phyloP scores from a whole-genome alignment of 2,329 filamentous ascomycete genomes.

The Cryphonectria carpinicola region DNA sequence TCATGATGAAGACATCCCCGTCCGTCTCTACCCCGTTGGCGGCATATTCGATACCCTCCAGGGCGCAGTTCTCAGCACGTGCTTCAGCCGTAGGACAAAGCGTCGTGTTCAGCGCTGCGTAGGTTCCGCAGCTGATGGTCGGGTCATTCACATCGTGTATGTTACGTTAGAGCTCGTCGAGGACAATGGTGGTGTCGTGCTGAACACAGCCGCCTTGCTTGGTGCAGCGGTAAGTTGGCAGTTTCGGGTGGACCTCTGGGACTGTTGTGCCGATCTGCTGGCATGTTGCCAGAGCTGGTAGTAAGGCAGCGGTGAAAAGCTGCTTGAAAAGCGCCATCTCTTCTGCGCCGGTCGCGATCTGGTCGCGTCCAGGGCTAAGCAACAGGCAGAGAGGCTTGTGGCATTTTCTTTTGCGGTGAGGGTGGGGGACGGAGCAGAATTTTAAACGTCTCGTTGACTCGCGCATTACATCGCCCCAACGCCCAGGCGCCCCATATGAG shows the following conservation, averaged over 20 bases:
- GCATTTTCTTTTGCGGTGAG: not conserved
- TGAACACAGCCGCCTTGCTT: slow-evolving; percentile 11
- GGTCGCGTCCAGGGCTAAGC: not conserved
- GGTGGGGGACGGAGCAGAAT: not conserved
- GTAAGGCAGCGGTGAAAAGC: not conserved
- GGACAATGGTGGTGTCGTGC: slow-evolving; percentile 12
- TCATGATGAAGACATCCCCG: slow-evolving; percentile 13
- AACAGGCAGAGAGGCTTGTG: not conserved
- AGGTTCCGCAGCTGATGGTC: slow-evolving; percentile 19
- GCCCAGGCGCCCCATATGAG: too few relatives aligned
- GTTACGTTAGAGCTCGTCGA: slow-evolving; percentile 22
- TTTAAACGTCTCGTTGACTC: not conserved
- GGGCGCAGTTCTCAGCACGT: slow-evolving; percentile 17
- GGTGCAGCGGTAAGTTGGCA: slow-evolving; percentile 14
- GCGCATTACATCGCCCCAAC: not conserved
- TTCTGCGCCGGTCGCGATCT: not conserved
- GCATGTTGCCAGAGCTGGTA: slow-evolving; percentile 1
- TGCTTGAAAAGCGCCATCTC: not conserved
- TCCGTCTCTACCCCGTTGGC: slow-evolving; percentile 17
- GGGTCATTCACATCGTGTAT: slow-evolving; percentile 20
- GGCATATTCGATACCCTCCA: slow-evolving; percentile 19
- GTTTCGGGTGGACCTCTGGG: slow-evolving; percentile 16
- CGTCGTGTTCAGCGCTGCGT: slow-evolving; percentile 8
- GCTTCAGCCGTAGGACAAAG: slow-evolving; percentile 13
- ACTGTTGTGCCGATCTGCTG: slow-evolving; percentile 15